Evolutionary conservation across 768 basidiomycete species (phyloP).

Genomic region (Trametes gibbosa): DNA sequence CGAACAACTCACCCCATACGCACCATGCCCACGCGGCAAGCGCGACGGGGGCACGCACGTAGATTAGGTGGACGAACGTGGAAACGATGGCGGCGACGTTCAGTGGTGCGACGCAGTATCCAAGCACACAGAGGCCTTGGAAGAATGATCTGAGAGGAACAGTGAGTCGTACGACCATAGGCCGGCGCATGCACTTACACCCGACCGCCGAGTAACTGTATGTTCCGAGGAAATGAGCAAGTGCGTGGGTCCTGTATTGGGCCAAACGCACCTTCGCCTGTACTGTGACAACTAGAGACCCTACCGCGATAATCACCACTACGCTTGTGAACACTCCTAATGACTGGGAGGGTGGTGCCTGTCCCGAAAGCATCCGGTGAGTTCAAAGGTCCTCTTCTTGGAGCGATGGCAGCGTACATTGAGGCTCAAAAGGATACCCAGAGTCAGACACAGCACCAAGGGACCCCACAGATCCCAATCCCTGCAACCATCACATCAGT

Average conservation of each 20-base stretch:
- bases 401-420: slow-evolving; percentile 48
- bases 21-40: slow-evolving; percentile 92
- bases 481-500: slow-evolving; percentile 36
- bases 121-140: slow-evolving; percentile 91
- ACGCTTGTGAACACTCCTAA: slow-evolving; percentile 91
- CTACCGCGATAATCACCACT: slow-evolving; percentile 89
- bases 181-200: slow-evolving; percentile 50
- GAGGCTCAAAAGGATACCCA: slow-evolving; percentile 83
- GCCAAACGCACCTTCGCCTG: slow-evolving; percentile 80
- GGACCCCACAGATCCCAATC: slow-evolving; percentile 99
- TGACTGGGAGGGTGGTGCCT: slow-evolving; percentile 84
- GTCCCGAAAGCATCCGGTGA: background rate
- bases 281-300: slow-evolving; percentile 89
- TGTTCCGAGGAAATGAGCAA: background rate
- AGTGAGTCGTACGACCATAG: background rate
- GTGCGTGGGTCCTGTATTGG: background rate
- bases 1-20: slow-evolving; percentile 77
- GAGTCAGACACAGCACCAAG: slow-evolving; percentile 72
- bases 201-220: slow-evolving; percentile 73
- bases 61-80: slow-evolving; percentile 82
- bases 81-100: slow-evolving; percentile 87
- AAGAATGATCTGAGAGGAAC: slow-evolving; percentile 73
- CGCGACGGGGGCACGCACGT: slow-evolving; percentile 83
- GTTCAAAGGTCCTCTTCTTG: no score
- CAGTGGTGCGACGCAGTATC: slow-evolving; percentile 93